Base-by-base conservation (phyloP, 2,329 filamentous ascomycete species). In the Fusarium newnesense region DNA sequence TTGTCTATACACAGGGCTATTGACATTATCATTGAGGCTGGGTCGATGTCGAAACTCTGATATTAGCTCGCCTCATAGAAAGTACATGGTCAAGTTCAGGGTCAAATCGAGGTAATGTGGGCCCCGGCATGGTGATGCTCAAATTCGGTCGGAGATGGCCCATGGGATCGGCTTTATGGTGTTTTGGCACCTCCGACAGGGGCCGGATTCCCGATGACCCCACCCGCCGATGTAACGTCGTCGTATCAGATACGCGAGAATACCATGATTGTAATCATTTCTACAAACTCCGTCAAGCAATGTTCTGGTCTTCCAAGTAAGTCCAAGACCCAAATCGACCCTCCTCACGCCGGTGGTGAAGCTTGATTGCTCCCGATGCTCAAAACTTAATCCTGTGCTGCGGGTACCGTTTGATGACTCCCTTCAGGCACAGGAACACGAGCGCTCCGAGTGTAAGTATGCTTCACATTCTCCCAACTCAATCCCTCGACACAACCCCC, bases 391-490 rank as follows among this genome's bases (percentile, higher is more conserved):
- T 46, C 39, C 21, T 49, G 68, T 30, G 5, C 37, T 40, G 24
- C 57, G 46, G 75, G 75, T 7, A 73, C 75, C 28, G 62, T 75
- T 28, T 63, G 66, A 39, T 77, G 69, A n/a, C 79, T 78, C 1
- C 78, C 84, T 4, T 79, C 77, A 0, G 86, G 84, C 11, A 88
- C 82, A 37, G 80, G 77, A 16, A 87, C 79, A 15, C 86, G 83
- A 1, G 86, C 86, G 16, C 81, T 81, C 54, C 79, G 78, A 6
- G 83, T 83, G 66, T 81, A 88, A 24, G 88, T 87, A 63, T 88
- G 86, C 63, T 76, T 80, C 2, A 80, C 84, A 0, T 74, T 76
- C 4, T 80, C 73, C 79, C 84, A 84, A 36, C 80, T 78, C 36
- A 88, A 72, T 0, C 83, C 85, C 26, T 84, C 75, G 21, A 87